Evolutionary conservation across 2,329 filamentous ascomycete species (phyloP).

Genomic region (Alternaria ethzedia): DNA sequence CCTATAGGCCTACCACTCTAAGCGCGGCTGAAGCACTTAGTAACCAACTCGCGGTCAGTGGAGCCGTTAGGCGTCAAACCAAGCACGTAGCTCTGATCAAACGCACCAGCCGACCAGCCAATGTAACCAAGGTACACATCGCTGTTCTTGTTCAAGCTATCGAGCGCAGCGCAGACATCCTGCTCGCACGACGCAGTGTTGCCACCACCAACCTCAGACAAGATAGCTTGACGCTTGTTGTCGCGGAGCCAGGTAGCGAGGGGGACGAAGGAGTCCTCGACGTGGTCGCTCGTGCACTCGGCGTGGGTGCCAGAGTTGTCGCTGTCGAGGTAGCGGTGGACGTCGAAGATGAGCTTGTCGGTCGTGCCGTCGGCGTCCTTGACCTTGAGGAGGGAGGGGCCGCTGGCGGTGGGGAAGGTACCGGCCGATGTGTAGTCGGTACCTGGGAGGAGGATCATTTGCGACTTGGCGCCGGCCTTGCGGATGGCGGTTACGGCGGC

Average conservation of each 20-base stretch:
- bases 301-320: constrained; percentile 49
- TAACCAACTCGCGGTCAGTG: background rate
- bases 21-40: background rate
- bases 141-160: constrained; percentile 40
- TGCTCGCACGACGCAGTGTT: constrained; percentile 44
- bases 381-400: constrained; percentile 59
- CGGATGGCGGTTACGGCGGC: constrained; percentile 70
- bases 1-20: background rate
- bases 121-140: constrained; percentile 42
- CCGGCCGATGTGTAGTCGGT: constrained; percentile 60
- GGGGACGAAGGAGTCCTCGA: constrained; percentile 42
- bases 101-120: constrained; percentile 40
- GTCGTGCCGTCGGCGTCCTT: constrained; percentile 66
- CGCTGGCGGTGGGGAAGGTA: constrained; percentile 32
- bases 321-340: constrained; percentile 52
- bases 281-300: constrained; percentile 34
- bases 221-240: constrained; percentile 48
- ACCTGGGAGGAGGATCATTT: constrained; percentile 70
- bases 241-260: constrained; percentile 47
- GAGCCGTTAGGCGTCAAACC: constrained; percentile 26
- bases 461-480: constrained; percentile 64
- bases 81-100: constrained; percentile 32
- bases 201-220: constrained; percentile 53
- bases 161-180: constrained; percentile 41
- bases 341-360: constrained; percentile 58